These are phyloP conservation scores for Melaleuca alternifolia DNA, from an alignment of 345 rosid species.

Conservation along the genomic window DNA sequence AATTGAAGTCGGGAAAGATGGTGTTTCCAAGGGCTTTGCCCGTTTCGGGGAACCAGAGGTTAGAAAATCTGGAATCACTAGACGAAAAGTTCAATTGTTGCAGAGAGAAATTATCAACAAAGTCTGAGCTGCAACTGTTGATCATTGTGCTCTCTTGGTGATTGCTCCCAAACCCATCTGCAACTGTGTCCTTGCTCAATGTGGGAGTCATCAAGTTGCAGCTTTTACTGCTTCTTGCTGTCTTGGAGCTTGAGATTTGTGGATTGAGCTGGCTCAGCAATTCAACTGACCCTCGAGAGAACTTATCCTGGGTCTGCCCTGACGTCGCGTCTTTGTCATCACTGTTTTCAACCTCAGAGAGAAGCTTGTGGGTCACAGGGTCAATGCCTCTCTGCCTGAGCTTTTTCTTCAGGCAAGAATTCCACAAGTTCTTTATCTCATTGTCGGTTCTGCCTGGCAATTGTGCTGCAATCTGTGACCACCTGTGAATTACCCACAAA, in stretches of 20 bases:
- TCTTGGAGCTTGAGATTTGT: background rate
- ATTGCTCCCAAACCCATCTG: background rate
- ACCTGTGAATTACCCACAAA: slow-evolving; percentile 17
- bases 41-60: background rate
- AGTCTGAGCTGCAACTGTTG: background rate
- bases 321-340: background rate
- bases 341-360: slow-evolving; percentile 37
- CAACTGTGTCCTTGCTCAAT: background rate
- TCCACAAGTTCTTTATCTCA: slow-evolving; percentile 70
- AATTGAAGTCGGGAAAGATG: slow-evolving; percentile 8
- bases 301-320: slow-evolving; percentile 2
- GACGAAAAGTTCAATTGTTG: background rate
- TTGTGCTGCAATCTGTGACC: slow-evolving; percentile 68
- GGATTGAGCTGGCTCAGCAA: background rate
- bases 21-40: background rate
- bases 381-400: slow-evolving; percentile 56
- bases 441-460: slow-evolving; percentile 65
- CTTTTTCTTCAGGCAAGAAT: slow-evolving; percentile 64
- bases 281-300: background rate
- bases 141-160: background rate
- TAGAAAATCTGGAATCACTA: background rate
- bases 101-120: background rate
- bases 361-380: slow-evolving; percentile 57
- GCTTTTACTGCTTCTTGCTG: background rate
- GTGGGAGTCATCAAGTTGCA: background rate